Conservation (phyloP, 108 stramenopile species). For the Cyclotella sp. region DNA sequence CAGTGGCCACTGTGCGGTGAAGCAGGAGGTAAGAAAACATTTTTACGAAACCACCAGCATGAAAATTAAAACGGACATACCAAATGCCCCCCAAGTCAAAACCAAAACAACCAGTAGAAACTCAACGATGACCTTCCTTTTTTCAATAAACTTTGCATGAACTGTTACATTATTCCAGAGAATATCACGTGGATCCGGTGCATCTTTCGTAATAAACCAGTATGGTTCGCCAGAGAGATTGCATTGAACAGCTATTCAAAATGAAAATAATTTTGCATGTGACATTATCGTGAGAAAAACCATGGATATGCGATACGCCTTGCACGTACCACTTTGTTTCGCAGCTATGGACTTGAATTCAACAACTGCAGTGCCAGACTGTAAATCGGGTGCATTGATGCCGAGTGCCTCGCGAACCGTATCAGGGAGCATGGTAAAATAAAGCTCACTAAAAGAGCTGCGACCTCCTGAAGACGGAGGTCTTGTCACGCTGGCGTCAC, state of each 20-base stretch:
- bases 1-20: neutral
- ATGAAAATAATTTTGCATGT: neutral
- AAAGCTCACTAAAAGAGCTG: neutral
- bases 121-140: constrained; percentile 40
- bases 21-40: neutral
- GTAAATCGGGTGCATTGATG: constrained; percentile 20
- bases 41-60: constrained; percentile 7
- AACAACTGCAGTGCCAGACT: constrained; percentile 59
- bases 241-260: constrained; percentile 50
- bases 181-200: constrained; percentile 67
- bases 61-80: constrained; percentile 17
- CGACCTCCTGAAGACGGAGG: constrained; percentile 2
- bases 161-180: constrained; percentile 59
- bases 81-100: constrained; percentile 50
- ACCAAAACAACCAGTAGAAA: constrained; percentile 44
- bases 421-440: constrained; percentile 12
- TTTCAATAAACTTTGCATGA: constrained; percentile 41
- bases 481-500: constrained; percentile 3
- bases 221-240: constrained; percentile 51
- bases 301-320: too few species aligned
- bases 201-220: constrained; percentile 45
- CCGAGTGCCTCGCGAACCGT: constrained; percentile 21
- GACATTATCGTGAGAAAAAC: too few species aligned
- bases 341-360: constrained; percentile 60
- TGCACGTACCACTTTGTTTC: constrained; percentile 65